Evolutionary conservation across 805 yeast species (phyloP).

Genomic region (Kazachstania kunashirensis): DNA sequence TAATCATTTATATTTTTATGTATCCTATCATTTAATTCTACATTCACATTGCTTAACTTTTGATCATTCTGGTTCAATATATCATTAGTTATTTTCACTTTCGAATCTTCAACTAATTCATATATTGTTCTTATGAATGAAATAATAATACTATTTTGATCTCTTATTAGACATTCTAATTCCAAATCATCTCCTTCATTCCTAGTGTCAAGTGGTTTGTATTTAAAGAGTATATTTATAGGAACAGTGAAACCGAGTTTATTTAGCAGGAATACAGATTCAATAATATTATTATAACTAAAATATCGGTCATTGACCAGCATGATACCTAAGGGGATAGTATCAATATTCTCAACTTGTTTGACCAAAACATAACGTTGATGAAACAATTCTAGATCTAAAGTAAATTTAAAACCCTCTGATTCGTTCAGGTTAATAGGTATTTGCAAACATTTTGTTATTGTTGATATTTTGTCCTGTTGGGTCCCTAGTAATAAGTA

Average conservation of each 20-base stretch:
- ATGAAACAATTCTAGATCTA: constrained; percentile 4
- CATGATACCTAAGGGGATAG: constrained; percentile 4
- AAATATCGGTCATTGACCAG: constrained; percentile 7
- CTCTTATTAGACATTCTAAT: neutral
- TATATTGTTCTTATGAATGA: neutral
- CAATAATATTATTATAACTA: constrained; percentile 5
- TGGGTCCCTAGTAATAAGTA: constrained; percentile 10
- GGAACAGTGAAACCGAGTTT: neutral
- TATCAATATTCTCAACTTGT: neutral
- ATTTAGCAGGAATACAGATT: neutral
- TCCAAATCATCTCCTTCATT: neutral
- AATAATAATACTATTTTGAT: neutral
- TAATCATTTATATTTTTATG: neutral
- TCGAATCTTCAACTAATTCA: neutral
- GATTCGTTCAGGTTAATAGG: neutral
- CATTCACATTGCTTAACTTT: too few relatives aligned
- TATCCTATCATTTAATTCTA: too few relatives aligned
- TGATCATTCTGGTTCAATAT: neutral
- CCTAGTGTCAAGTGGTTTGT: constrained; percentile 6
- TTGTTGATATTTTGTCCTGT: neutral
- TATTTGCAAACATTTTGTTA: constrained; percentile 1
- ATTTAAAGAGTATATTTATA: constrained; percentile 5
- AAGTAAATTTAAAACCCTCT: constrained; percentile 3
- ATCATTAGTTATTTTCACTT: neutral
- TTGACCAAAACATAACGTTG: constrained; percentile 6